These are phyloP conservation scores for Termitomyces sp. DNA, from an alignment of 768 basidiomycete species.

Conservation along the genomic window DNA sequence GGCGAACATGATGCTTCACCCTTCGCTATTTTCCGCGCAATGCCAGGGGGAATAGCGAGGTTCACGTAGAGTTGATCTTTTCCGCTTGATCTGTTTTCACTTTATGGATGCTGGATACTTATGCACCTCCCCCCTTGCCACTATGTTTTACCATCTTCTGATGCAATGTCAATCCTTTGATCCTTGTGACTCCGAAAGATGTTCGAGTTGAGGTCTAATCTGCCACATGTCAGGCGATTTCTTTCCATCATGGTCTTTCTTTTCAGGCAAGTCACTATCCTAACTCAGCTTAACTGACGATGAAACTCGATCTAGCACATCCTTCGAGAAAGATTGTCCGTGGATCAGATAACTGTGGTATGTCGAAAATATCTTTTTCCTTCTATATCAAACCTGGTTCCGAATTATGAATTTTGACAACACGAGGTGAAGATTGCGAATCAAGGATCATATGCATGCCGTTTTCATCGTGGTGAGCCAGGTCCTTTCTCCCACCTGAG, in stretches of 20 bases:
- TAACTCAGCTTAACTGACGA: background rate
- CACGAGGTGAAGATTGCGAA: background rate
- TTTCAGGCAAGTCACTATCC: background rate
- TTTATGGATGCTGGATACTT: background rate
- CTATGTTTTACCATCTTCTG: background rate
- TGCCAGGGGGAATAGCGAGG: background rate
- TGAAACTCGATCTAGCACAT: background rate
- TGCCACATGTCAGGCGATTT: background rate
- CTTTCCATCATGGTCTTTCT: background rate
- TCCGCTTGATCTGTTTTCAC: background rate
- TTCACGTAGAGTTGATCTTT: too few species aligned
- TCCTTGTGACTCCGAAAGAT: background rate
- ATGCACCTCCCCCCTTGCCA: too few species aligned
- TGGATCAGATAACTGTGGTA: background rate
- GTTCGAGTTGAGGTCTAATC: background rate
- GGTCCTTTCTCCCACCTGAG: background rate
- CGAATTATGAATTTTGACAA: background rate
- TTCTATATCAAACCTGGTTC: background rate
- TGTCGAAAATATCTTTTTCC: too few species aligned
- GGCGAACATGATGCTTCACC: background rate
- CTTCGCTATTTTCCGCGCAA: conserved; percentile 3
- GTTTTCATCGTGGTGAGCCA: background rate
- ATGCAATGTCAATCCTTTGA: background rate
- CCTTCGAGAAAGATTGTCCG: background rate
- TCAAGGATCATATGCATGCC: background rate